These are phyloP conservation scores for Xylariaceae sp. DNA, from an alignment of 2,329 filamentous ascomycete genomes.

Conservation along the genomic window DNA sequence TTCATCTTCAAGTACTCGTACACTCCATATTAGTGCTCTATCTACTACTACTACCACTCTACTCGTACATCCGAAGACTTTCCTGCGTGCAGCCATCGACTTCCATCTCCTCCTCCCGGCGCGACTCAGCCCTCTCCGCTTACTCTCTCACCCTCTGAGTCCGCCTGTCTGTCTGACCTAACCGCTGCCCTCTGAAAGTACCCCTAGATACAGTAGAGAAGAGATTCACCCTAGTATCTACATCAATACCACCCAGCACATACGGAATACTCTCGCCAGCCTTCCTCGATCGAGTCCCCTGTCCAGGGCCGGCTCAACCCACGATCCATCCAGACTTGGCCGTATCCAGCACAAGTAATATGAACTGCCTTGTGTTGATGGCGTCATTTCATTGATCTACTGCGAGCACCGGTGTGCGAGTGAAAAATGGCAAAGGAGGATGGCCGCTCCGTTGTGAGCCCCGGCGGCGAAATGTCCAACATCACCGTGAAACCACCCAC, in stretches of 20 bases:
- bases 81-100: not conserved
- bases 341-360: slow-evolving; percentile 17
- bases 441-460: slow-evolving; percentile 60
- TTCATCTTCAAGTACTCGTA: slow-evolving; percentile 3
- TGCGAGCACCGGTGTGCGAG: slow-evolving; percentile 26
- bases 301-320: not conserved
- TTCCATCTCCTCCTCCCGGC: slow-evolving; percentile 4
- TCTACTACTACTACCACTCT: too few species aligned
- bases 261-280: not conserved
- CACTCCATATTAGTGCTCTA: not conserved
- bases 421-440: slow-evolving; percentile 64
- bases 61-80: not conserved
- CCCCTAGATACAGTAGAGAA: not conserved
- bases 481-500: slow-evolving; percentile 54
- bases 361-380: slow-evolving; percentile 25
- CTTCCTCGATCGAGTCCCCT: slow-evolving; percentile 1
- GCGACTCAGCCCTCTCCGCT: slow-evolving; percentile 6
- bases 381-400: slow-evolving; percentile 27
- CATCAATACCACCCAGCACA: not conserved
- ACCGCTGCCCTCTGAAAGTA: not conserved
- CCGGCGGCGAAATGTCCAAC: slow-evolving; percentile 61
- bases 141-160: not conserved
- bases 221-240: not conserved
- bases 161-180: not conserved
- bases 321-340: not conserved